These are phyloP conservation scores for Mycena amicta DNA, from an alignment of 768 basidiomycete species.

Conservation along the genomic window DNA sequence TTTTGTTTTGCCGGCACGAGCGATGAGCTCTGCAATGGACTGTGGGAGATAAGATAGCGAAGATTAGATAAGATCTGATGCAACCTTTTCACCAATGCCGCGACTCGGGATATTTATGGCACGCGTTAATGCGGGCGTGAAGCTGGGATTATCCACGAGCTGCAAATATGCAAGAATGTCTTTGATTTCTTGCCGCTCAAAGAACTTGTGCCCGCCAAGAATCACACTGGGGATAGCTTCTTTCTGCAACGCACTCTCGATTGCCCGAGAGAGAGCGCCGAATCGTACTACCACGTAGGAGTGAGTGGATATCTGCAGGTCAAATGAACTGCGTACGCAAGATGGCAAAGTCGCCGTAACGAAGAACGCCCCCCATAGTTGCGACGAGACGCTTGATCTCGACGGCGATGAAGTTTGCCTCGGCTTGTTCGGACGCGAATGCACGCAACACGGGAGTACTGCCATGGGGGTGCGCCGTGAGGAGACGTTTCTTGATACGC, in stretches of 20 bases:
- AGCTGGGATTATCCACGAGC: conserved; percentile 72
- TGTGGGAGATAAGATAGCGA: conserved; percentile 27
- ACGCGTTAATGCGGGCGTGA: conserved; percentile 68
- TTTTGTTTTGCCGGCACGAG: conserved; percentile 52
- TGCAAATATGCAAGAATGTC: conserved; percentile 83
- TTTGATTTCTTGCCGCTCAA: conserved; percentile 85
- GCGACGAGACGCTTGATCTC: conserved; percentile 83
- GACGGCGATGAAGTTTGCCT: conserved; percentile 70
- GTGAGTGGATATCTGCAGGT: conserved; percentile 29
- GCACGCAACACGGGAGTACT: conserved; percentile 57
- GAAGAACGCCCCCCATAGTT: conserved; percentile 68
- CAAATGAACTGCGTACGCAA: conserved; percentile 58
- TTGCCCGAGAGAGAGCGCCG: conserved; percentile 73
- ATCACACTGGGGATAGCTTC: conserved; percentile 78
- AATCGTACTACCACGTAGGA: conserved; percentile 65
- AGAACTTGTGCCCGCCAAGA: conserved; percentile 83
- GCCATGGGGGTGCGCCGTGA: conserved; percentile 67
- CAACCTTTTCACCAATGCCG: conserved; percentile 78
- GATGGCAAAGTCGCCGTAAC: conserved; percentile 80
- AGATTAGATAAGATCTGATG: background rate
- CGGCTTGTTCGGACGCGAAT: conserved; percentile 58
- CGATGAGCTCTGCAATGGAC: conserved; percentile 63
- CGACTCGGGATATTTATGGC: conserved; percentile 73
- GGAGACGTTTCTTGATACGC: conserved; percentile 74
- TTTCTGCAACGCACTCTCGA: conserved; percentile 77